These are phyloP conservation scores for Clitopilus hobsonii DNA, from an alignment of 768 basidiomycete species.

Conservation along the genomic window DNA sequence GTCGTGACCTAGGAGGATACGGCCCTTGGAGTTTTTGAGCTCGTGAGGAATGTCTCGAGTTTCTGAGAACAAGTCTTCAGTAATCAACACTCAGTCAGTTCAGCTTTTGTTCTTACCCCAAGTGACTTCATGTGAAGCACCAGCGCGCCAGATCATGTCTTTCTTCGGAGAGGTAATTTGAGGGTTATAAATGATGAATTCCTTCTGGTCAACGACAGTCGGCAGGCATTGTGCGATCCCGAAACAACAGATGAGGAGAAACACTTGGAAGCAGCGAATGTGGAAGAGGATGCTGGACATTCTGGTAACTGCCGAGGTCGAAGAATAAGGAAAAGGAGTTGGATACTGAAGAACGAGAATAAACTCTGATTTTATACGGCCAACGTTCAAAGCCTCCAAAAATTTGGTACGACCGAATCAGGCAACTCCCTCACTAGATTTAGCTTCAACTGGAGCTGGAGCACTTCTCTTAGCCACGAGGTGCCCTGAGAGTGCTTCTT, in stretches of 20 bases:
- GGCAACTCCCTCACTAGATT: not conserved
- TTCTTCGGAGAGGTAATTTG: conserved; percentile 33
- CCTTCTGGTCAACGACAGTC: conserved; percentile 12
- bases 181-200: conserved; percentile 35
- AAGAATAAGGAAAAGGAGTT: not conserved
- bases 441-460: conserved; percentile 14
- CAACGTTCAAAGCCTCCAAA: too few relatives aligned
- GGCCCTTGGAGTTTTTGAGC: conserved; percentile 27
- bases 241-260: conserved; percentile 20
- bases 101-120: conserved; percentile 27
- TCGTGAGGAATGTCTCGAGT: conserved; percentile 32
- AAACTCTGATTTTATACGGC: not conserved
- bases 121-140: conserved; percentile 30
- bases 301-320: not conserved
- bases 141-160: conserved; percentile 29
- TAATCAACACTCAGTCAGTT: not conserved
- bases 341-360: not conserved
- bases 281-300: not conserved
- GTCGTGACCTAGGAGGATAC: conserved; percentile 41
- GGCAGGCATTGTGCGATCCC: conserved; percentile 19
- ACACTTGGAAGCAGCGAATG: conserved; percentile 5
- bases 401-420: not conserved
- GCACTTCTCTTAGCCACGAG: not conserved
- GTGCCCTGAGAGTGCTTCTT: not conserved
- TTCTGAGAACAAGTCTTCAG: conserved; percentile 14